Percentiles rank a stretch among this genome's conserved stretches.
These are phyloP conservation scores for Pestalotiopsis sp. DNA, from an alignment of 2,329 filamentous ascomycete genomes.

Conservation along the genomic window DNA sequence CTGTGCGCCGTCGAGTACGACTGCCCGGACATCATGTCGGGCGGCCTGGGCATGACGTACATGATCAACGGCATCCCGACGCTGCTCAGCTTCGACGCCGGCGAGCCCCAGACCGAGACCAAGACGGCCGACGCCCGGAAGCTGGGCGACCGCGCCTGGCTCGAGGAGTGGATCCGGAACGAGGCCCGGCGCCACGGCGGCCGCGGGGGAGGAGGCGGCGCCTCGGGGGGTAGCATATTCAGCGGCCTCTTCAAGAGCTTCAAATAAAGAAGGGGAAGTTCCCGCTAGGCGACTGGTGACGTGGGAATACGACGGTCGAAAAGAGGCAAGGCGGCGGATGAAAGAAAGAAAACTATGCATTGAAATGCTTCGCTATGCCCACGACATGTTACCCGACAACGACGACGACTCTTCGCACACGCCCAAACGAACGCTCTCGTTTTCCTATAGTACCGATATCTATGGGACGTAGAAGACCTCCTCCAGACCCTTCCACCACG, in stretches of 20 bases:
- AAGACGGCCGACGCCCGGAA: conserved; percentile 52
- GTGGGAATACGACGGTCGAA: background rate
- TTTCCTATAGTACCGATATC: conserved; percentile 15
- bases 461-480: conserved; percentile 68
- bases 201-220: conserved; percentile 44
- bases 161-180: conserved; percentile 56
- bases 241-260: conserved; percentile 34
- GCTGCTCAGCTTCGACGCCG: conserved; percentile 58
- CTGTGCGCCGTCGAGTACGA: conserved; percentile 60
- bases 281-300: background rate
- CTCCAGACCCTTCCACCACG: conserved; percentile 71
- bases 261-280: conserved; percentile 21
- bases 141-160: conserved; percentile 50
- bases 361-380: background rate
- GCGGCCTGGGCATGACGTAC: conserved; percentile 52
- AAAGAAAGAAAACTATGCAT: background rate
- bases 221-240: conserved; percentile 21
- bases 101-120: conserved; percentile 52
- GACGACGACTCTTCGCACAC: background rate
- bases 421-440: background rate
- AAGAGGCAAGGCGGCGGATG: background rate
- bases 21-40: conserved; percentile 56
- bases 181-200: conserved; percentile 52
- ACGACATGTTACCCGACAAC: background rate
- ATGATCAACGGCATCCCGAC: conserved; percentile 63